These are phyloP conservation scores for Prunus armeniaca DNA, from an alignment of 306 rosid species.

Conservation along the genomic window DNA sequence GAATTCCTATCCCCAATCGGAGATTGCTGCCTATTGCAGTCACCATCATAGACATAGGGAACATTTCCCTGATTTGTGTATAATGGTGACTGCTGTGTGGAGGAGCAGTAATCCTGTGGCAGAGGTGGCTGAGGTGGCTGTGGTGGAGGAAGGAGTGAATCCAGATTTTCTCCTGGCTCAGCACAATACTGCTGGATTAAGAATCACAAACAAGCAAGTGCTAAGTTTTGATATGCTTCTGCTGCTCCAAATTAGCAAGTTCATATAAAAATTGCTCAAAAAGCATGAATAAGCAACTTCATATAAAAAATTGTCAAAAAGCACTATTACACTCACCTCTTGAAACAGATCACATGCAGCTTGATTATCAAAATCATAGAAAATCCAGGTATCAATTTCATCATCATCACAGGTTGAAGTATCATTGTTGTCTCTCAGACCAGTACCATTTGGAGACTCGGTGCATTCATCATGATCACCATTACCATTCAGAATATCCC, in stretches of 20 bases:
- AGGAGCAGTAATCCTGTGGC: not conserved
- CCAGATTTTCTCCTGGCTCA: not conserved
- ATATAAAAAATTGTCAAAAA: not conserved
- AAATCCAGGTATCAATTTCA: not conserved
- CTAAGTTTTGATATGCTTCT: slow-evolving; percentile 13
- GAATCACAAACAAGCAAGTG: slow-evolving; percentile 13
- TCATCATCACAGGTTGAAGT: not conserved
- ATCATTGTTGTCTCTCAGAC: not conserved
- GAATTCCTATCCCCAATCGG: not conserved
- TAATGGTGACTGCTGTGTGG: not conserved
- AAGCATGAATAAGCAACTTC: not conserved
- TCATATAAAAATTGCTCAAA: not conserved
- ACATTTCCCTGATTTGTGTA: not conserved
- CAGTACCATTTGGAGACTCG: not conserved
- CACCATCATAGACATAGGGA: not conserved
- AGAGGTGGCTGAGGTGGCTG: not conserved
- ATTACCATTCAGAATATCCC: not conserved
- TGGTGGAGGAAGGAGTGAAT: not conserved
- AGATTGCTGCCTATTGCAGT: not conserved
- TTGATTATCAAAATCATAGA: not conserved
- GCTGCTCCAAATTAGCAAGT: not conserved
- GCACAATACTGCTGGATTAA: slow-evolving; percentile 18
- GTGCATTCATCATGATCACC: not conserved
- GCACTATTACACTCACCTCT: not conserved
- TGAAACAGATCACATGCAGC: not conserved